Evolutionary conservation across 2,329 filamentous ascomycete genomes (phyloP), one percentile per base, ranked within the genome.

Genomic region (Tolypocladium album): DNA sequence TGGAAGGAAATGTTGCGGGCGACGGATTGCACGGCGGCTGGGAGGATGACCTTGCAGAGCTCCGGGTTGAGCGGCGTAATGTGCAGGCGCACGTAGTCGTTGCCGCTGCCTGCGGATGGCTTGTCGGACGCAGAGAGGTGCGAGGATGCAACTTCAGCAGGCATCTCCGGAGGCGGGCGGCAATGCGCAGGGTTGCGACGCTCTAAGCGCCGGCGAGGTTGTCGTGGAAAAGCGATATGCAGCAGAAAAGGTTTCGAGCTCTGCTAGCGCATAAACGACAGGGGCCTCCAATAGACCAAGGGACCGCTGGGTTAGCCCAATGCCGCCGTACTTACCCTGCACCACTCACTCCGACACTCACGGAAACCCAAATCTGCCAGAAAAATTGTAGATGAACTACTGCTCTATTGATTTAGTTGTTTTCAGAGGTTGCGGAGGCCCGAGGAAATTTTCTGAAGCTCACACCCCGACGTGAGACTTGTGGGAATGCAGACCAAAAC

Each of bases 1-100:
- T 97, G 93, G 75, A 88, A 97, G n/a, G 92, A 96, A 58, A 97
- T 83, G 70, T 92, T 90, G 62, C 85, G 85, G 24, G 90, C 90
- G 55, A 78, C 78, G 17, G 85, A 79, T 42, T 85, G 82, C 17
- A 90, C 70, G 0, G 87, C 82, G 0, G 87, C 79, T 27, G 90
- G 86, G 56, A 99, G 74, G 61, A 95, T 83, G 56, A 88, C 79
- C 60, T 83, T 81, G 60, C 94, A 79, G 22, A 97, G 82, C 9
- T 88, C 84, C 45, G 88, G 78, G 68, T 87, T 91, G 66, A 99
- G 82, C 56, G 94, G 94, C 20, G 90, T 88, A 67, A 99, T 94
- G 75, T 99, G 91, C 58, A 99, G 83, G 56, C 75, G 70, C 12
- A 69, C 70, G 45, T 67, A 74, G 52, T 70, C 69, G 65, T 62